Base-by-base conservation (phyloP, 352 stramenopile genomes). In the Pythium periplocum region DNA sequence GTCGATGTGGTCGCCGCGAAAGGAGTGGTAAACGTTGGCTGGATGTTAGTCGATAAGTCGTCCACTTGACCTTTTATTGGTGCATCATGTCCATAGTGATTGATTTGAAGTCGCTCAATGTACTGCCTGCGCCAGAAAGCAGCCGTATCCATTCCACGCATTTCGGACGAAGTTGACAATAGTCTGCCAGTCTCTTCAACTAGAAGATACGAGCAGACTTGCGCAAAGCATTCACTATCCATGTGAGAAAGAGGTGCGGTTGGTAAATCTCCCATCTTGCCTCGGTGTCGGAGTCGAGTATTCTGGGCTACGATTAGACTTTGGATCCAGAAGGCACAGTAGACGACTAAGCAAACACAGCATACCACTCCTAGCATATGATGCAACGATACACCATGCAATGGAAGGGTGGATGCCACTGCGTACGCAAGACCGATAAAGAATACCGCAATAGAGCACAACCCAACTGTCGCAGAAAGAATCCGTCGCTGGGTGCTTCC, bases 271-370 rank as follows among this genome's bases (percentile, higher is more conserved):
- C 17, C 17, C 17, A 26, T 26, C 17, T 26, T 26, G 17, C 17
- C 17, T 26, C 17, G 17, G 17, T 26, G 17, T 26, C 17, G 17
- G 17, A 26, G 0, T 26, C 17, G 17, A 26, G 17, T 26, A 26
- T 26, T 26, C 17, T 48, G 31, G 38, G 32, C 31, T 8, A 81
- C 37, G 31, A 82, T 82, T n/a, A 73, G 72, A 8, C 73, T 61
- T 48, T 79, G 72, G 12, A 79, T 77, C 61, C 64, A 75, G 45
- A 57, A 79, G 10, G 72, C 69, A 9, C 57, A 71, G 10, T 46
- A 54, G 4, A 83, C 61, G 31, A 83, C 72, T 53, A 2, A 69
- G 46, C 0, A 67, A 77, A 49, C 65, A 78, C 17, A 76, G 38
- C 17, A 26, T 3, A 64, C 26, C 32, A 83, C 46, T 6, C 66